Conservation (phyloP, 331 rosid genomes). For the Erythrophleum ivorense region DNA sequence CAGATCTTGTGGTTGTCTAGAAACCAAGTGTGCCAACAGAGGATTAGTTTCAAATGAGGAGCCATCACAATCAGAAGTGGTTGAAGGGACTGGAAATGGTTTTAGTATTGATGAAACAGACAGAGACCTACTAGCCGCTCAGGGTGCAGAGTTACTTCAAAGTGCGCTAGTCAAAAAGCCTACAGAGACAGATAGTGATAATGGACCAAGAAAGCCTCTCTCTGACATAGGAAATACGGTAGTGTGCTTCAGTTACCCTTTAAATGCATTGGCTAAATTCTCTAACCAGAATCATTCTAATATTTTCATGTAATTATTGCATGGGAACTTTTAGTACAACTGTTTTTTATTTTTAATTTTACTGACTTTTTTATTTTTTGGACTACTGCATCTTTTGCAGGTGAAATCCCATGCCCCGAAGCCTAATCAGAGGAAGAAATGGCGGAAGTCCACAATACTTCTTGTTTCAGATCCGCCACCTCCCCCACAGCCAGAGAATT, state of each 20-base stretch:
- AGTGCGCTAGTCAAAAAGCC: slow-evolving; percentile 74
- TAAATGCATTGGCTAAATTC: not conserved
- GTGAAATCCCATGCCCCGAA: slow-evolving; percentile 69
- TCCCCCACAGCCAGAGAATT: slow-evolving; percentile 52
- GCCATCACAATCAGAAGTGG: slow-evolving; percentile 18
- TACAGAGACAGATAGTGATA: slow-evolving; percentile 51
- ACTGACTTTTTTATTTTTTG: not conserved
- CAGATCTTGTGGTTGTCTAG: slow-evolving; percentile 63
- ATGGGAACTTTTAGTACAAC: not conserved
- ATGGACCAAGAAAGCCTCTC: slow-evolving; percentile 68
- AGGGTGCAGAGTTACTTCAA: slow-evolving; percentile 88
- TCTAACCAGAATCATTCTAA: not conserved
- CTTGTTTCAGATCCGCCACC: slow-evolving; percentile 74
- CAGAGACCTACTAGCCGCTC: slow-evolving; percentile 67
- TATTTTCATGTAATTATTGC: slow-evolving; percentile 17
- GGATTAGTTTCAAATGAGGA: slow-evolving; percentile 32
- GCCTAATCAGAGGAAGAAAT: slow-evolving; percentile 78
- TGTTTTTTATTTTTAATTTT: too few species aligned
- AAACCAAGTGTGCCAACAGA: slow-evolving; percentile 76
- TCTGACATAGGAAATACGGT: slow-evolving; percentile 87
- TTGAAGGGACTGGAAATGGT: slow-evolving; percentile 44
- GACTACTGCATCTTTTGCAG: slow-evolving; percentile 42
- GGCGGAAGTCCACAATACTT: slow-evolving; percentile 71
- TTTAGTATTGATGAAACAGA: slow-evolving; percentile 50
- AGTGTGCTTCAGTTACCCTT: slow-evolving; percentile 47